Evolutionary conservation across 192 early-diverging fungal species (phyloP), one percentile per base, ranked within the genome.

Genomic region (Coemansia sp.): DNA sequence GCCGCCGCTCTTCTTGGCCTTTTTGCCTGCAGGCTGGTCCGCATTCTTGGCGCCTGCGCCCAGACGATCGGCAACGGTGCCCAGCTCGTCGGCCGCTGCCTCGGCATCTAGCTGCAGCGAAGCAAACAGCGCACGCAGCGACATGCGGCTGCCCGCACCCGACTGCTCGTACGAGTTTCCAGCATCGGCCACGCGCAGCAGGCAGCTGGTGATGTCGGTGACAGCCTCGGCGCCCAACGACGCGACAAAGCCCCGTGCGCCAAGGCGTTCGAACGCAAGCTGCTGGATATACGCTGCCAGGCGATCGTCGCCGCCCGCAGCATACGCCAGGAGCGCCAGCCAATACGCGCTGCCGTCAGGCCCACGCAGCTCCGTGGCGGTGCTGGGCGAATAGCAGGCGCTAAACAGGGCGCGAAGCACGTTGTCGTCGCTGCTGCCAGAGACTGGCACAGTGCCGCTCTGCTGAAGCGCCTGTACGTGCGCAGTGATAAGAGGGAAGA

Each of bases 241-340:
- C 33, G 61, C 48, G 20, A 61, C 59, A 32, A 80, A 51, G 12
- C 49, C 67, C 10, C 29, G 33, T 6, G 63, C 58, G 7, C 60
- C 56, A 58, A 80, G 73, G 17, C 63, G 64, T 48, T 67, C 69
- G 20, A 80, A 69, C 28, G 77, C 66, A 25, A 80, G 32, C 55
- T 75, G 73, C 69, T 80, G 77, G 36, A 66, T 57, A 17, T 75
- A 80, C 51, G 77, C 72, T 36, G 36, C 64, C 57, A 72, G 31
- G 54, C 25, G 55, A 38, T 29, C 5, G 33, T 29, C 32, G 56
- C 25, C 67, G 28, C 78, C 78, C 1, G 59, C 66, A 0, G 63
- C 66, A 25, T 42, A 72, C 17, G 31, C 66, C 34, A 81, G 50
- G 4, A 81, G 64, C 14, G 64, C 62, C 30, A 48, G 48, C 77